A percentile compares a stretch with the other conserved stretches of the same genome.
Evolutionary conservation across 164 flowering plant genomes (phyloP).

Genomic region (Brasenia schreberi): DNA sequence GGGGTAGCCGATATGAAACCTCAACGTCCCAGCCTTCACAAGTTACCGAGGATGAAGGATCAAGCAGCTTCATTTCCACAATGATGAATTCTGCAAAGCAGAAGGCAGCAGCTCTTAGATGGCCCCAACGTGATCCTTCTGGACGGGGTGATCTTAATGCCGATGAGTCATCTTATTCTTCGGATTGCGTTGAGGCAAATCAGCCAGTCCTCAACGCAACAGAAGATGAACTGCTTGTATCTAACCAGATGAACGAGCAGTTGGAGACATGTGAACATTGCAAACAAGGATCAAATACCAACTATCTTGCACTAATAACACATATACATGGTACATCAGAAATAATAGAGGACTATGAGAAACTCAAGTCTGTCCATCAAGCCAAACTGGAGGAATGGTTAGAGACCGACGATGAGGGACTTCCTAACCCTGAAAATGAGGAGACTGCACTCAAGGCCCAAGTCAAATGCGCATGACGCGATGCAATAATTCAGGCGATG

Average conservation of each 20-base stretch:
- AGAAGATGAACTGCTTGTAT: slow-evolving; percentile 37
- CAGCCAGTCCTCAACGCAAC: not conserved
- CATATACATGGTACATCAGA: not conserved
- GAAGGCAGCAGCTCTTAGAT: slow-evolving; percentile 42
- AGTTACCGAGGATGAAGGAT: not conserved
- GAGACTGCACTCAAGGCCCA: too few species aligned
- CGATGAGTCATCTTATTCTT: slow-evolving; percentile 1
- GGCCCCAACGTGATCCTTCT: slow-evolving; percentile 39
- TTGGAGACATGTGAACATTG: not conserved
- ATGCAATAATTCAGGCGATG: too few species aligned
- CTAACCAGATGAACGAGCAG: slow-evolving; percentile 29
- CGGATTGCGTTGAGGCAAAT: not conserved
- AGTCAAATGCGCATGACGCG: too few species aligned
- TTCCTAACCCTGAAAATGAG: too few species aligned
- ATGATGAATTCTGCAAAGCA: slow-evolving; percentile 58
- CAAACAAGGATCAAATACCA: not conserved
- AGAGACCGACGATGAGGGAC: not conserved
- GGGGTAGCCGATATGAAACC: not conserved
- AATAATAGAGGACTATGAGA: slow-evolving; percentile 3
- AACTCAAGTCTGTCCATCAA: slow-evolving; percentile 2
- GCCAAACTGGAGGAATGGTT: slow-evolving; percentile 8
- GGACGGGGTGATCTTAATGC: slow-evolving; percentile 7
- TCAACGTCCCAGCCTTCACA: not conserved
- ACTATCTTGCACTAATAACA: too few species aligned
- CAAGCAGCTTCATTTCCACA: slow-evolving; percentile 32